phyloP scores from a whole-genome alignment of 73 alveolate genomes.

The Chromera velia region DNA sequence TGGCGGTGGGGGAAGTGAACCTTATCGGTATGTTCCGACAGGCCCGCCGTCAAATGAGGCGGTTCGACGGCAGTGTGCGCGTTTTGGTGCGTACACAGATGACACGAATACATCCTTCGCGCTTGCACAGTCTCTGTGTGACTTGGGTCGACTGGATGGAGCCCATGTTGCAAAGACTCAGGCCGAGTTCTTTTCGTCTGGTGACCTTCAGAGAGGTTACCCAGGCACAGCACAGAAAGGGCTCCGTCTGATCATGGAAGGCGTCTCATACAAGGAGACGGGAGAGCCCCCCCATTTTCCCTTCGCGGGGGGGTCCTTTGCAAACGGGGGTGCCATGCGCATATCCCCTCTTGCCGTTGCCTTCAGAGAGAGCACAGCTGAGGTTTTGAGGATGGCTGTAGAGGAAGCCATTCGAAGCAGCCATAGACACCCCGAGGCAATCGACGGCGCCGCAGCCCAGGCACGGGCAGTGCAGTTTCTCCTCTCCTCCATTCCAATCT shows the following conservation, averaged over 20 bases:
- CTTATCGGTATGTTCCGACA: too few relatives aligned
- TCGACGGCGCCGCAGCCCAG: background rate
- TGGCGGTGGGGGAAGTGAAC: too few relatives aligned
- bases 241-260: too few relatives aligned
- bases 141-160: too few relatives aligned
- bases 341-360: conserved; percentile 9
- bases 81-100: background rate
- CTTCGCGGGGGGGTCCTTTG: conserved; percentile 10
- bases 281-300: conserved; percentile 3
- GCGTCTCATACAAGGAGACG: background rate
- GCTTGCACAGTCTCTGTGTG: background rate
- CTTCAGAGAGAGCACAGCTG: background rate
- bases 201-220: too few relatives aligned
- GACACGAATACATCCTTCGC: conserved; percentile 6
- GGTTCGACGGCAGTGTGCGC: too few relatives aligned
- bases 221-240: too few relatives aligned
- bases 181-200: too few relatives aligned
- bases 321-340: conserved; percentile 15
- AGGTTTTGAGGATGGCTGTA: background rate
- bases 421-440: conserved; percentile 5
- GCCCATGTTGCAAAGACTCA: too few relatives aligned
- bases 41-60: too few relatives aligned
- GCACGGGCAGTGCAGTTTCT: too few relatives aligned
- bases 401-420: background rate
- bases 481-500: too few relatives aligned